Evolutionary conservation across 352 stramenopile genomes (phyloP), one percentile per base, ranked within the genome.

Genomic region (Phytopythium litorale): DNA sequence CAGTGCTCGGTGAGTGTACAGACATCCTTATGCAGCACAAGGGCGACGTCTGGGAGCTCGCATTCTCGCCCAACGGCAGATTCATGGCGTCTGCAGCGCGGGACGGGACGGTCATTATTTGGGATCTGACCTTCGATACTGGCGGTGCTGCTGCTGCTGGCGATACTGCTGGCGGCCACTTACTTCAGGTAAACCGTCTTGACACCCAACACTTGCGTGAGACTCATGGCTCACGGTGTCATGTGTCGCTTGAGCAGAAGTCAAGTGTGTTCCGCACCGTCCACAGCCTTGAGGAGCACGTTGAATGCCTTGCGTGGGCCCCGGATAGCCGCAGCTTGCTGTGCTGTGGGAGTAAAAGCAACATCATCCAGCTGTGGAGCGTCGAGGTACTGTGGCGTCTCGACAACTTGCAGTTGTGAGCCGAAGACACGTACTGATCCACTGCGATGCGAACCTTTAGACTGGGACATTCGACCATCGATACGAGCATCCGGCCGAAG

Each of bases 71-170:
- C 0, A 64, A 94, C 61, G 90, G 89, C 30, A 58, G 76, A 15
- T 77, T 83, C 35, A 65, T 97, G 58, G 88, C 88, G 19, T 96
- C 87, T 2, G 82, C 83, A 5, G 89, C 82, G 7, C 87, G 86
- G 21, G 84, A 95, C 38, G 87, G 82, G 1, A 81, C 75, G 13
- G 78, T 97, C 15, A 66, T 97, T 12, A 63, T 96, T 13, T 96
- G 86, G 81, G 62, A 79, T 35, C 60, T 91, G 12, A 60, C 54
- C 13, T 73, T 78, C 42, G 48, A 70, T 16, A 50, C 60, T 2
- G 30, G 64, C 2, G 58, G 56, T 7, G 12, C 48, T 38, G 40
- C 48, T 38, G 40, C 19, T 9, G 56, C 58, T 4, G 30, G 64
- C 2, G 58, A 54, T 7, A 11, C 48, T 38, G 40, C 19, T 9